Conservation (phyloP, 768 basidiomycete genomes). For the Rhodosporidiobolus sp. region DNA sequence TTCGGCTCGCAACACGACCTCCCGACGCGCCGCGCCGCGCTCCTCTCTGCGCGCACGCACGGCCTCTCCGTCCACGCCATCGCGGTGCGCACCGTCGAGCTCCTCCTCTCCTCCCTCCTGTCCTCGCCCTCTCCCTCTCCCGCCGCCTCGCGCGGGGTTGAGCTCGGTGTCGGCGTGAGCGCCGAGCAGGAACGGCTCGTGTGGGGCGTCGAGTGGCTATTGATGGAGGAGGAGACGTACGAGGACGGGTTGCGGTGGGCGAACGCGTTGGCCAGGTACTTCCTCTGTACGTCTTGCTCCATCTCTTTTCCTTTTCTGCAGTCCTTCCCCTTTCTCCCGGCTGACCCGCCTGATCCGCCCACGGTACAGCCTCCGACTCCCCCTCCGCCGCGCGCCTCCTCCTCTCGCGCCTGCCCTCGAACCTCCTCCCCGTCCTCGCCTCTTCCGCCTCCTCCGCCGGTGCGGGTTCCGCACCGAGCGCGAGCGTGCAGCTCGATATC, state of each 20-base stretch:
- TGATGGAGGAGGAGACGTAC: conserved; percentile 68
- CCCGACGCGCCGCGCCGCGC: conserved; percentile 64
- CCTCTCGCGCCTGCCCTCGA: conserved; percentile 15
- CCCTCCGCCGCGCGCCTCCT: conserved; percentile 32
- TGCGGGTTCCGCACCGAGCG: neutral
- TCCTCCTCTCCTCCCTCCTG: conserved; percentile 48
- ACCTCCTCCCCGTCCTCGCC: conserved; percentile 31
- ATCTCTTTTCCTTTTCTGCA: neutral
- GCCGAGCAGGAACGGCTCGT: conserved; percentile 57
- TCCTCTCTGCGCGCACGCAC: conserved; percentile 74
- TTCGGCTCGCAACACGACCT: conserved; percentile 50
- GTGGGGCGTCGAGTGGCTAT: conserved; percentile 91
- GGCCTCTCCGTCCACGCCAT: conserved; percentile 78
- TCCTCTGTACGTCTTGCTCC: conserved; percentile 64
- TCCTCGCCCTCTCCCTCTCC: neutral
- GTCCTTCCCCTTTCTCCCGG: neutral
- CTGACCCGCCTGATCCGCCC: neutral
- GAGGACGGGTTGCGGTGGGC: conserved; percentile 76
- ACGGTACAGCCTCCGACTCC: conserved; percentile 4
- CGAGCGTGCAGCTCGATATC: conserved; percentile 32
- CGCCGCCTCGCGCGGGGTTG: conserved; percentile 3
- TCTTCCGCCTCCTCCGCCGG: conserved; percentile 29
- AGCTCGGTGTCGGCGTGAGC: conserved; percentile 30
- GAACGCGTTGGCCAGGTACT: conserved; percentile 81
- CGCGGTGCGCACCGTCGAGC: conserved; percentile 72